Conservation (phyloP, 768 basidiomycete species). For the Mrakia gelida region DNA sequence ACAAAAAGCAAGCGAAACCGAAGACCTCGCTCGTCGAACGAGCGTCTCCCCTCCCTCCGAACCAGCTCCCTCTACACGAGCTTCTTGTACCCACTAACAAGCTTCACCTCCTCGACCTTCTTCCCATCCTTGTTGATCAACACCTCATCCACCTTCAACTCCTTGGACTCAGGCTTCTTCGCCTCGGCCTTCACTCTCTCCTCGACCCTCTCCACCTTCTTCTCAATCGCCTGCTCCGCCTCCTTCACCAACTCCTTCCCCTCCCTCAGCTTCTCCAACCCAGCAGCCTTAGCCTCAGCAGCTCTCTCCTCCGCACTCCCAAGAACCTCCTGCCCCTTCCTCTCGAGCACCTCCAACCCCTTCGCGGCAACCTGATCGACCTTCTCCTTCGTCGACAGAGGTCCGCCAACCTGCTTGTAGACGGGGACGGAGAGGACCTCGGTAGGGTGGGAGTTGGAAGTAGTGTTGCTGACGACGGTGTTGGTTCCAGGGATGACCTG, state of each 20-base stretch:
- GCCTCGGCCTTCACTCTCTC: not conserved
- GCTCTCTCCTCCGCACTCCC: constrained; percentile 4
- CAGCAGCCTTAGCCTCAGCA: not conserved
- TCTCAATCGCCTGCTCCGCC: not conserved
- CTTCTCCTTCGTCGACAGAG: constrained; percentile 7
- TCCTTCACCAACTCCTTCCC: not conserved
- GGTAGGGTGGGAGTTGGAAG: not conserved
- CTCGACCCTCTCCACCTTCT: not conserved
- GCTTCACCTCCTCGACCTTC: constrained; percentile 5
- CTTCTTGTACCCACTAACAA: constrained; percentile 21
- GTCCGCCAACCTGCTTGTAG: constrained; percentile 8
- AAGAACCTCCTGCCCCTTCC: constrained; percentile 7
- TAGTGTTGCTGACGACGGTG: not conserved
- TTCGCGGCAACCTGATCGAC: constrained; percentile 6
- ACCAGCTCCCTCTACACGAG: constrained; percentile 3
- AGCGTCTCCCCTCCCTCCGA: too few species aligned
- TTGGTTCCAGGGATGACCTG: constrained; percentile 23
- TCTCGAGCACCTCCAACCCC: constrained; percentile 16
- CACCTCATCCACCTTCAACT: constrained; percentile 13
- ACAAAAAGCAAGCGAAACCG: too few species aligned
- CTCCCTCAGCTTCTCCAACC: not conserved
- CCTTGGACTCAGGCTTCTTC: not conserved
- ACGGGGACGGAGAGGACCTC: constrained; percentile 25
- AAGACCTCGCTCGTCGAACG: too few species aligned
- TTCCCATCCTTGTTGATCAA: constrained; percentile 8